phyloP scores from a whole-genome alignment of 2,329 filamentous ascomycete species.

The Botrytis sinoallii region DNA sequence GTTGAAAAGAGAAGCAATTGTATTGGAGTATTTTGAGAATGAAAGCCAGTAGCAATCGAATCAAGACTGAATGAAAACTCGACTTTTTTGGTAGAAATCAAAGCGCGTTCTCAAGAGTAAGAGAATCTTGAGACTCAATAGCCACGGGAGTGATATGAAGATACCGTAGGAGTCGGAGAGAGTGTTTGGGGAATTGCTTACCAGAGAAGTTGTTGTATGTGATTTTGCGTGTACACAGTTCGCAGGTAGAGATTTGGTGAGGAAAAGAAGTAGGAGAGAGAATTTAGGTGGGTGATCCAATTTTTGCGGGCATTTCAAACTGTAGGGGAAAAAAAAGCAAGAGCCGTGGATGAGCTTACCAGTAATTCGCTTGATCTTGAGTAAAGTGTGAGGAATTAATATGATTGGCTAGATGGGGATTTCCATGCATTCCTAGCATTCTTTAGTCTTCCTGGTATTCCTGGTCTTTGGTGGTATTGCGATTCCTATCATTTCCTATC shows the following conservation, averaged over 20 bases:
- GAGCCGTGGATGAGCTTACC: not conserved
- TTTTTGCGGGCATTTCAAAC: slow-evolving; percentile 12
- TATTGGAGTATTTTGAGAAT: not conserved
- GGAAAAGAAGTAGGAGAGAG: slow-evolving; percentile 15
- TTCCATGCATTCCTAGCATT: slow-evolving; percentile 10
- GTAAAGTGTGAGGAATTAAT: not conserved
- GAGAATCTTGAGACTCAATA: not conserved
- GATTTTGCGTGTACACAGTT: slow-evolving; percentile 14
- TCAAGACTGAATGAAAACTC: not conserved
- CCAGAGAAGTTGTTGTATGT: slow-evolving; percentile 10
- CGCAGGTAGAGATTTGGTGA: slow-evolving; percentile 15
- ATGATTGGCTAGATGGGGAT: not conserved
- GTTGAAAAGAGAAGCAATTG: slow-evolving; percentile 17
- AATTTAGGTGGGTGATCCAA: slow-evolving; percentile 10
- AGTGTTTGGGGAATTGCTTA: not conserved
- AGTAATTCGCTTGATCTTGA: not conserved
- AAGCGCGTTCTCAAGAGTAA: not conserved
- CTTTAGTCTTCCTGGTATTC: no score
- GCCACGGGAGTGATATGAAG: not conserved
- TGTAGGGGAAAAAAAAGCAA: slow-evolving; percentile 14
- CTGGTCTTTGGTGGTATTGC: no score
- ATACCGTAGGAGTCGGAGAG: not conserved
- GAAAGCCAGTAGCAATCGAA: not conserved
- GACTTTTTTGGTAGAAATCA: not conserved
- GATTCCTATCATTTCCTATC: no score